Percentiles rank a stretch among this genome's conserved stretches.
phyloP scores from a whole-genome alignment of 129 eudicot species.

The Lactuca saligna region DNA sequence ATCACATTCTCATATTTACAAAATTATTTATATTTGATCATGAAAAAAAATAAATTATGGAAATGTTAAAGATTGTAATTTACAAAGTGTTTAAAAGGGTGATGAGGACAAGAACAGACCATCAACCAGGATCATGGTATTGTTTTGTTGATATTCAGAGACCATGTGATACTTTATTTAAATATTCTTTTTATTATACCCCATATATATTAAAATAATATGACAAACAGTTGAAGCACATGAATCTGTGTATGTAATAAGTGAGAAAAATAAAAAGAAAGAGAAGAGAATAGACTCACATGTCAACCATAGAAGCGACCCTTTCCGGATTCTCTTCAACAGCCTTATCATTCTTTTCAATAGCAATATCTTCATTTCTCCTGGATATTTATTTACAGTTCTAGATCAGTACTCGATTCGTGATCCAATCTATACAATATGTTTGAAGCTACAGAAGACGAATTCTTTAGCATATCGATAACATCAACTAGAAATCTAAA shows the following conservation, averaged over 20 bases:
- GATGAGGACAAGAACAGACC: slow-evolving; percentile 22
- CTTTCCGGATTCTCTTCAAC: slow-evolving; percentile 59
- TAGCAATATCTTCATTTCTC: slow-evolving; percentile 38
- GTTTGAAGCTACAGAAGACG: background rate
- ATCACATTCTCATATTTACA: slow-evolving; percentile 4
- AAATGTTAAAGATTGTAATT: background rate
- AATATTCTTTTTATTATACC: slow-evolving; percentile 18
- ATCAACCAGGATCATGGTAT: slow-evolving; percentile 28
- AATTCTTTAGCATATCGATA: background rate
- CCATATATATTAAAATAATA: slow-evolving; percentile 33
- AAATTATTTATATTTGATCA: background rate
- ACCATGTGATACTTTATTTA: slow-evolving; percentile 42
- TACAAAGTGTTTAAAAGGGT: background rate
- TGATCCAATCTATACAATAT: background rate
- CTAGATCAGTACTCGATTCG: background rate
- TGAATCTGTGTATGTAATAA: slow-evolving; percentile 30
- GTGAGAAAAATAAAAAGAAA: slow-evolving; percentile 4
- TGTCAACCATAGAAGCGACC: slow-evolving; percentile 62
- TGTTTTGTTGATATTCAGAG: slow-evolving; percentile 38
- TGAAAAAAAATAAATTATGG: background rate
- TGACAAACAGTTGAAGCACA: slow-evolving; percentile 40
- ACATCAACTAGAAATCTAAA: background rate
- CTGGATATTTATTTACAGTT: slow-evolving; percentile 34
- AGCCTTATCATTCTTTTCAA: slow-evolving; percentile 57
- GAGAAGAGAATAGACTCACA: slow-evolving; percentile 46